Percentiles rank a stretch among this genome's conserved stretches.
Evolutionary conservation across 208 protist species (phyloP).

Genomic region (Trypanosoma conorhini): DNA sequence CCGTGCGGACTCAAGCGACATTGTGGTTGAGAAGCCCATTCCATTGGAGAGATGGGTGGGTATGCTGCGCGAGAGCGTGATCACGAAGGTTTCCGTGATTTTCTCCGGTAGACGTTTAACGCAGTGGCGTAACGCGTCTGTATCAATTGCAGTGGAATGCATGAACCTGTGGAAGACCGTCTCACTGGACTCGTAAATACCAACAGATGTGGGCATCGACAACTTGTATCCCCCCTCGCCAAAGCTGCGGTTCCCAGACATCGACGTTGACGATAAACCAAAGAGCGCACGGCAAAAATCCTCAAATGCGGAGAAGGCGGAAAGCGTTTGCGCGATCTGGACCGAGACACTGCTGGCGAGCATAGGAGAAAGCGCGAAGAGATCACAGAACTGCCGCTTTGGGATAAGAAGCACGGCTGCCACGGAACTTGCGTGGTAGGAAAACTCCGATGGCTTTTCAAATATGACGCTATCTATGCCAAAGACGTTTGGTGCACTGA

Average conservation of each 20-base stretch:
- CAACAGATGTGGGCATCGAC: slow-evolving; percentile 45
- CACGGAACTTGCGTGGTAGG: slow-evolving; percentile 72
- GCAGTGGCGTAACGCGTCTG: slow-evolving; percentile 64
- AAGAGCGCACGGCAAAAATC: slow-evolving; percentile 77
- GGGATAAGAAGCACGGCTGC: slow-evolving; percentile 69
- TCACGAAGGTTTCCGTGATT: slow-evolving; percentile 62
- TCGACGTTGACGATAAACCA: slow-evolving; percentile 51
- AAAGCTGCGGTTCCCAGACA: slow-evolving; percentile 15
- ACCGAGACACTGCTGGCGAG: slow-evolving; percentile 80
- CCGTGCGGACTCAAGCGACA: slow-evolving; percentile 51
- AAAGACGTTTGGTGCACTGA: slow-evolving; percentile 73
- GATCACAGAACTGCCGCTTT: slow-evolving; percentile 56
- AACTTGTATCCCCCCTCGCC: slow-evolving; percentile 48
- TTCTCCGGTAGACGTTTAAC: slow-evolving; percentile 63
- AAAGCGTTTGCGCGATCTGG: slow-evolving; percentile 67
- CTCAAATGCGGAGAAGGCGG: slow-evolving; percentile 65
- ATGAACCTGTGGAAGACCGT: slow-evolving; percentile 56
- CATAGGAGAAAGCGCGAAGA: slow-evolving; percentile 71
- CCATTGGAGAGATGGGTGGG: slow-evolving; percentile 61
- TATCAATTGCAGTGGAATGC: slow-evolving; percentile 64
- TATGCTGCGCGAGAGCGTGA: slow-evolving; percentile 54
- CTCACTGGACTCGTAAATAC: slow-evolving; percentile 53
- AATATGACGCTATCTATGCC: slow-evolving; percentile 80
- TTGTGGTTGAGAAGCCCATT: slow-evolving; percentile 23
- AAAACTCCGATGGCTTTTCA: slow-evolving; percentile 75